These are phyloP conservation scores for Luffa aegyptiaca DNA, from an alignment of 306 rosid genomes.

Conservation along the genomic window DNA sequence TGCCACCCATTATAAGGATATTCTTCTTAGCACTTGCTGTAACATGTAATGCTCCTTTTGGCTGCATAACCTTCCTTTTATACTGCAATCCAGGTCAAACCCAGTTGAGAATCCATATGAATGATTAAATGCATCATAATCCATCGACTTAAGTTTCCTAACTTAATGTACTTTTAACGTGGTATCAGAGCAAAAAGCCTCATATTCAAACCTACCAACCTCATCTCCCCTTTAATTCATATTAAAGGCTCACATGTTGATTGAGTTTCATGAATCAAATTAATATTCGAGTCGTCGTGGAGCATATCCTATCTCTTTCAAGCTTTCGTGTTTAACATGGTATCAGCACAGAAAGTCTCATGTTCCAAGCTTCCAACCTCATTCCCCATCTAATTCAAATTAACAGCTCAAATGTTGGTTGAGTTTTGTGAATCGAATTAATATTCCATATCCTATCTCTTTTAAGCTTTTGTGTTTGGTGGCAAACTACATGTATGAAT, in stretches of 20 bases:
- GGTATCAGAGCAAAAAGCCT: not conserved
- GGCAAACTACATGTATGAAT: not conserved
- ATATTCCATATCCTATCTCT: not conserved
- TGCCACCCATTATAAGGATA: slow-evolving; percentile 89
- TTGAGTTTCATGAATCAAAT: not conserved
- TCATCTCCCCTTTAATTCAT: not conserved
- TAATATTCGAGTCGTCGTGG: no score
- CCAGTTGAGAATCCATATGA: not conserved
- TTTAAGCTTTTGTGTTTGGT: not conserved
- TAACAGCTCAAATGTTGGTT: not conserved
- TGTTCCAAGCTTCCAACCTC: not conserved
- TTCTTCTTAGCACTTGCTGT: slow-evolving; percentile 70
- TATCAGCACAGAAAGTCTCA: not conserved
- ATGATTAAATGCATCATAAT: not conserved
- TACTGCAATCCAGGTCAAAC: slow-evolving; percentile 29
- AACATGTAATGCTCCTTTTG: slow-evolving; percentile 51
- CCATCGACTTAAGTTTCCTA: not conserved
- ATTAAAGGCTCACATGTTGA: not conserved
- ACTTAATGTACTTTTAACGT: not conserved
- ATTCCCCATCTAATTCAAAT: not conserved
- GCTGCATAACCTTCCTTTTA: slow-evolving; percentile 47
- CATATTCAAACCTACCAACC: not conserved
- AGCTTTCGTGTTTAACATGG: not conserved
- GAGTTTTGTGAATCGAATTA: not conserved
- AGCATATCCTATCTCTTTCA: no score